Base-by-base conservation (phyloP, 2,329 filamentous ascomycete genomes). In the Ophiocordyceps australis region DNA sequence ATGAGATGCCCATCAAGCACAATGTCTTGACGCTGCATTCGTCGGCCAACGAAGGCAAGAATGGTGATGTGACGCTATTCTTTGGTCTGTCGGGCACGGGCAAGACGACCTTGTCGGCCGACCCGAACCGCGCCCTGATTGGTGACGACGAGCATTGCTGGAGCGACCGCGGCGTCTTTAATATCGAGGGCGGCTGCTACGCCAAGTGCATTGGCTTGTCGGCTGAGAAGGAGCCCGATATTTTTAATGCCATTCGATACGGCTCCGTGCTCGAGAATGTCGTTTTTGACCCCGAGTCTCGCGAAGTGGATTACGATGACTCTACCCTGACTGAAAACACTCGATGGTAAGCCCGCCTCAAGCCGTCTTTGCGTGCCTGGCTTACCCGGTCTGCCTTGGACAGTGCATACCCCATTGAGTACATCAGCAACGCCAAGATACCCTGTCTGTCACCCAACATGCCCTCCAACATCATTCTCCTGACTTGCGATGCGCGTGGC, bases 81-180 rank as follows among this genome's bases (percentile, higher is more conserved):
- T 98, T 98, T 60, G 89, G 89, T 53, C 74, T 98, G 27, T 98
- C 89, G 12, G 89, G 89, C 37, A 98, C 89, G 29, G 89, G 89
- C 59, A 98, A 98, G 77, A 98, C 89, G 25, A 98, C 89, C 4
- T 66, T 98, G 34, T 95, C 89, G 34, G 89, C 89, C 32, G 89
- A 98, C 55, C 83, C 85, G 43, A 91, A 94, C 66, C 85, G 89
- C 50, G 74, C 80, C 37, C 62, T 98, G 46, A 98, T 98, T 43
- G 89, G 89, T 50, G 89, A 98, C 45, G 89, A 98, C 50, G 89
- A 98, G 75, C 89, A 98, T 71, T 95, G 89, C 77, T 98, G 89
- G 89, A 85, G 75, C 42, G 89, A 98, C 51, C 72, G 58, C 30
- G 89, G 89, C 53, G 74, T 98, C 50, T 98, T 98, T 77, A 98